Conservation (phyloP, 2,329 filamentous ascomycete genomes). For the Rhinocladiella mackenziei region DNA sequence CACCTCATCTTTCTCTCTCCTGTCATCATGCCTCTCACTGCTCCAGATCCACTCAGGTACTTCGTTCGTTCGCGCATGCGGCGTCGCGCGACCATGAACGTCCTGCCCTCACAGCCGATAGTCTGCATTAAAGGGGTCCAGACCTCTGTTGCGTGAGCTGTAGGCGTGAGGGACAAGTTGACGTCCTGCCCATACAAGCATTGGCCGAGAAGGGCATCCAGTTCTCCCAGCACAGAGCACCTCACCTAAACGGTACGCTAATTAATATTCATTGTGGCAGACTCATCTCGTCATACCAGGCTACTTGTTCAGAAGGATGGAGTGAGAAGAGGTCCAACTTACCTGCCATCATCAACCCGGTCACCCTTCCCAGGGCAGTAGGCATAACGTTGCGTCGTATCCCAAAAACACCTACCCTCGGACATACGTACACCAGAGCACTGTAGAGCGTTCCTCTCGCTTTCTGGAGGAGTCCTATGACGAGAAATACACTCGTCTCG, state of each 20-base stretch:
- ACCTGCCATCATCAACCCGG: slow-evolving; percentile 80
- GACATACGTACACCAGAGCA: slow-evolving; percentile 74
- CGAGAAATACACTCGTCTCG: slow-evolving; percentile 75
- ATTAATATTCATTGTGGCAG: slow-evolving; percentile 72
- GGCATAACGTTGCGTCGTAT: slow-evolving; percentile 95
- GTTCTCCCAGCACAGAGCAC: slow-evolving; percentile 86
- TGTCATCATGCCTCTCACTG: slow-evolving; percentile 23
- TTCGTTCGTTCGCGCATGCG: slow-evolving; percentile 62
- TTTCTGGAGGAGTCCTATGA: slow-evolving; percentile 73
- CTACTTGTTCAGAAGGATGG: too few relatives aligned
- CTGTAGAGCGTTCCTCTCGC: slow-evolving; percentile 81
- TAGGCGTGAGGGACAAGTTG: slow-evolving; percentile 85
- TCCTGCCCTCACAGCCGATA: slow-evolving; percentile 72
- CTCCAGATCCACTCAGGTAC: slow-evolving; percentile 55
- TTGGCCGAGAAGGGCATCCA: slow-evolving; percentile 91
- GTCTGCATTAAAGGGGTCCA: slow-evolving; percentile 79
- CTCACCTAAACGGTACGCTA: slow-evolving; percentile 75
- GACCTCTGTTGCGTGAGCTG: slow-evolving; percentile 75
- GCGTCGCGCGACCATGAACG: slow-evolving; percentile 80
- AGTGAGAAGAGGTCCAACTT: too few relatives aligned
- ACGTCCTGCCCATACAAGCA: slow-evolving; percentile 82
- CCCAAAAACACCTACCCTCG: slow-evolving; percentile 65
- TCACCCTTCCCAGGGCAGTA: slow-evolving; percentile 74
- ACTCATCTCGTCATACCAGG: too few relatives aligned
- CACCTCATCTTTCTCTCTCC: not conserved